phyloP scores from a whole-genome alignment of 1,139 yeast species.

The Lodderomyces metapsilosis region DNA sequence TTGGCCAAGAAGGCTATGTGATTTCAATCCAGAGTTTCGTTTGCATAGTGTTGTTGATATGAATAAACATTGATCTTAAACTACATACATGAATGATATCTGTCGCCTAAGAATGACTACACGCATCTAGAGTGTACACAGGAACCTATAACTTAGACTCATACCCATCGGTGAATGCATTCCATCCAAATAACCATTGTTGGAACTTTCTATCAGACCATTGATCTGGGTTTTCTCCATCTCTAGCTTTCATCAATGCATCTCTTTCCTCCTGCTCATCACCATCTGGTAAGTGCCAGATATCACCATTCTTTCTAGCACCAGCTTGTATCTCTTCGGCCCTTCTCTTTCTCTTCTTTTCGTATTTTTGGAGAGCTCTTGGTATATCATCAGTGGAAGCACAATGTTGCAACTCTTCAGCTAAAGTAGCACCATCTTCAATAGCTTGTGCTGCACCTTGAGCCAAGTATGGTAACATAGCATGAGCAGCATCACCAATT shows the following conservation, averaged over 20 bases:
- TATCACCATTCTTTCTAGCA: slow-evolving; percentile 1
- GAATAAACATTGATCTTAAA: no score
- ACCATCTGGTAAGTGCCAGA: slow-evolving; percentile 3
- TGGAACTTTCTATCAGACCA: slow-evolving; percentile 1
- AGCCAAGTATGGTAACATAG: slow-evolving; percentile 2
- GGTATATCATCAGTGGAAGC: neutral
- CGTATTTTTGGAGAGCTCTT: neutral
- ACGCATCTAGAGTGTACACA: no score
- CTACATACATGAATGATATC: no score
- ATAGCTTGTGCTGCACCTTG: slow-evolving; percentile 1
- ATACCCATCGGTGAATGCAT: neutral
- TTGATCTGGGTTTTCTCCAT: neutral
- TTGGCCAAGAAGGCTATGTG: no score
- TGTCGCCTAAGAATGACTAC: no score
- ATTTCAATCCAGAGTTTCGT: no score
- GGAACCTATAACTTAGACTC: neutral
- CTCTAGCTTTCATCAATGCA: slow-evolving; percentile 1
- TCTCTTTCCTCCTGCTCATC: slow-evolving; percentile 2
- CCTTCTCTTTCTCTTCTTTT: slow-evolving; percentile 2
- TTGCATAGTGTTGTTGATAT: no score
- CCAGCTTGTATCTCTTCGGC: slow-evolving; percentile 1
- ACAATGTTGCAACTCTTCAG: neutral
- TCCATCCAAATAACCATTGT: slow-evolving; percentile 1
- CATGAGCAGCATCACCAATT: slow-evolving; percentile 2
- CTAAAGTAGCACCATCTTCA: slow-evolving; percentile 2